Base-by-base conservation (phyloP, 371 early-diverging fungal species). In the Syncephalis fuscata region DNA sequence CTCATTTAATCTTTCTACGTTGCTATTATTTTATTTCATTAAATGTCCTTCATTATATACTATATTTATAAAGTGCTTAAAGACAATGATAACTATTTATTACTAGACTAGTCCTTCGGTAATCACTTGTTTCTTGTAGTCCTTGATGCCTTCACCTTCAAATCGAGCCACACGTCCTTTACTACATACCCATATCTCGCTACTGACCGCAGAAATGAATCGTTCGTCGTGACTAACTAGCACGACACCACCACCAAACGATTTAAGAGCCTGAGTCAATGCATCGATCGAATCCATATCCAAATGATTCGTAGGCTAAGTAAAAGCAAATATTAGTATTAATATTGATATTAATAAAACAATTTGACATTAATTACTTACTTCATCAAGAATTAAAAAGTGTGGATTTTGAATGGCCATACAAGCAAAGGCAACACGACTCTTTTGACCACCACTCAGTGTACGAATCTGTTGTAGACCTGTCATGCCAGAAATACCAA, bases 141-240 rank as follows among this genome's bases (percentile, higher is more conserved):
- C 76, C 48, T 68, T 70, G 58, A 95, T 95, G 39, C 57, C 60
- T 39, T 78, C 67, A 24, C 88, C 93, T 45, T 77, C 65, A 66
- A 81, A 87, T 48, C 73, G 73, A 41, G 64, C 64, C 50, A 90
- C 80, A 46, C 70, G 64, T 23, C 80, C 79, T 56, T 82, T 73
- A 60, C 95, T 93, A 69, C 95, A 95, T 38, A 93, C 81, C 88
- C 89, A 96, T 55, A 99, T 85, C 62, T 96, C 85, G 59, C 82
- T 70, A 48, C 94, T 94, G 22, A 94, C 86, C 59, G 88, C 88
- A 47, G 78, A 76, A 57, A 99, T 91, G 59, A 99, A 79, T 41
- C 94, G 78, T 73, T 97, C 89, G 76, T 99, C 99, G 86, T 99
- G 99, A 55, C 86, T 85, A 32, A 99, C 98, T 50, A 98, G 78